These are phyloP conservation scores for Spergularia marina DNA, from an alignment of 148 eudicot species.

Conservation along the genomic window DNA sequence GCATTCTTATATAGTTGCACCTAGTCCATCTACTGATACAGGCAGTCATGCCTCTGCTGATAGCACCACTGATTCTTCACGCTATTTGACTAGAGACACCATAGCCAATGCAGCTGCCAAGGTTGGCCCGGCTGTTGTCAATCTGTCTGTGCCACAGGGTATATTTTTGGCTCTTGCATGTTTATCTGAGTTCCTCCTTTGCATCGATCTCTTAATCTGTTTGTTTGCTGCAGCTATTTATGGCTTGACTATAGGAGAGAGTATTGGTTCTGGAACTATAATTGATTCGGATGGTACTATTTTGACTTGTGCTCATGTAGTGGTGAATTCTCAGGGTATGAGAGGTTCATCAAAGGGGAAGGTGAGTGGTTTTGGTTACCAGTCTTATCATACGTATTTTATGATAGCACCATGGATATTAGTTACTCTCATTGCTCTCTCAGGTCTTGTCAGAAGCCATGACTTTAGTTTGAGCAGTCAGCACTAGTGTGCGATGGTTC, in stretches of 20 bases:
- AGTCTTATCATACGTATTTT: neutral
- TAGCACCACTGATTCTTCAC: slow-evolving; percentile 45
- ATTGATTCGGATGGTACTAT: slow-evolving; percentile 68
- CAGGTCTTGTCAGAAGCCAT: too few relatives aligned
- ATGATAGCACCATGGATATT: neutral
- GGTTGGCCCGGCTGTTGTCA: slow-evolving; percentile 91
- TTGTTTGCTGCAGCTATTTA: slow-evolving; percentile 45
- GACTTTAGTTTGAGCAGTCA: neutral
- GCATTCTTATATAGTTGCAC: slow-evolving; percentile 44
- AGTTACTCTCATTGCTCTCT: neutral
- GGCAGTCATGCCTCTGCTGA: slow-evolving; percentile 39
- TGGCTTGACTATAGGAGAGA: slow-evolving; percentile 65
- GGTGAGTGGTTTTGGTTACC: slow-evolving; percentile 37
- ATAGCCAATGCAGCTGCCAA: slow-evolving; percentile 88
- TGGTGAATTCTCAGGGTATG: slow-evolving; percentile 62
- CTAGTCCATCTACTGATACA: slow-evolving; percentile 42
- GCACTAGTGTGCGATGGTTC: too few relatives aligned
- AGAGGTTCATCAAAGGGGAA: slow-evolving; percentile 63
- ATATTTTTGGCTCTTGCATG: slow-evolving; percentile 19
- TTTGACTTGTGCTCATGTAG: slow-evolving; percentile 67
- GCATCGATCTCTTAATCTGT: neutral
- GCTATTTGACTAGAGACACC: slow-evolving; percentile 66
- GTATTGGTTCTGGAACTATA: slow-evolving; percentile 72
- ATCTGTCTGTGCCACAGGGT: slow-evolving; percentile 77
- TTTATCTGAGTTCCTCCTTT: neutral